Base-by-base conservation (phyloP, 768 basidiomycete species). In the Termitomyces eurrhizus region DNA sequence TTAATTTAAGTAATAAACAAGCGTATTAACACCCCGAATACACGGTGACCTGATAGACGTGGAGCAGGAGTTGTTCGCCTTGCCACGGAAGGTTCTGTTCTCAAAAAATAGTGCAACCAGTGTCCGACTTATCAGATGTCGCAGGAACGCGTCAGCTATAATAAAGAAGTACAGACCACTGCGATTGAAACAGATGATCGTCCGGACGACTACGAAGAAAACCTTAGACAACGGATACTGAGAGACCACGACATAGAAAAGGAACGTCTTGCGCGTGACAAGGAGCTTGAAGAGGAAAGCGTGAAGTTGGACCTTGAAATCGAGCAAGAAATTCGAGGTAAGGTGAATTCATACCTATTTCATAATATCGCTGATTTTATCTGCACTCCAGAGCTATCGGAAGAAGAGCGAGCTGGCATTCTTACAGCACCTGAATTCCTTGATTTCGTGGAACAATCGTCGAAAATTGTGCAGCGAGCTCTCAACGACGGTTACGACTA, bases 401-500 rank as follows among this genome's bases (percentile, higher is more conserved):
- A 93, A 61, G 93, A 95, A 61, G 93, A 98, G 72, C 82, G 90
- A 45, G 77, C 83, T 0, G 86, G 85, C 64, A 92, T 98, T 55
- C 80, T 94, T 63, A 77, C 87, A n/a, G 90, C 90, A 8, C 92
- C 95, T 0, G 93, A 95, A 68, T 98, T 98, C 71, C 74, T 92
- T 16, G 90, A 94, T 64, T 99, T 99, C 72, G 87, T 99, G 16
- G 94, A 97, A 70, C 86, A 90, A 66, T 95, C 93, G 9, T 93
- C 92, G 24, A 96, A 96, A 76, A 94, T 98, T 50, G 85, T 98
- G 12, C 93, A 98, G 71, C 82, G 97, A 53, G 97, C 96, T 24
- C 75, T 98, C 62, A 97, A 92, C 68, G 97, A 98, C 67, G 85
- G 85, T 32, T 99, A 99, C 72, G 97, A 99, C 72, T 98, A 98